phyloP scores from a whole-genome alignment of 2,329 filamentous ascomycete genomes.

The Apiospora arundinis region DNA sequence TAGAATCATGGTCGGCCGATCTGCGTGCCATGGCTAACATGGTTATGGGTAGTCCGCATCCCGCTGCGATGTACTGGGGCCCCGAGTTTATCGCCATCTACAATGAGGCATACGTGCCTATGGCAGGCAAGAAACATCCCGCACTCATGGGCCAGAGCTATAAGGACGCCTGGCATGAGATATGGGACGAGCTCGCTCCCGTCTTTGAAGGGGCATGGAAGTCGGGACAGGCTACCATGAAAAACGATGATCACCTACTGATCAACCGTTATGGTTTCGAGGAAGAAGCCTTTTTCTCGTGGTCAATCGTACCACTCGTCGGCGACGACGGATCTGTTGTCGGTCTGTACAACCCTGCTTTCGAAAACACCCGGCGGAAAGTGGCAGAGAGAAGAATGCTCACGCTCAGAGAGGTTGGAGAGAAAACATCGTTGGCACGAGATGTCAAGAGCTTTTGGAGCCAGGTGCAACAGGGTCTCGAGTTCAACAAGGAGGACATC shows the following conservation, averaged over 20 bases:
- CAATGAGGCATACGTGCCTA: conserved; percentile 72
- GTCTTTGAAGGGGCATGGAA: conserved; percentile 71
- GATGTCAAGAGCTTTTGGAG: conserved; percentile 78
- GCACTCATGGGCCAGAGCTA: conserved; percentile 76
- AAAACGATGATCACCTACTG: conserved; percentile 80
- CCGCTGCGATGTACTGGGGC: conserved; percentile 82
- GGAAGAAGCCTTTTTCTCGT: conserved; percentile 84
- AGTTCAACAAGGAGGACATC: conserved; percentile 76
- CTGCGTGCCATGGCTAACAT: conserved; percentile 81
- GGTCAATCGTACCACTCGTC: conserved; percentile 80
- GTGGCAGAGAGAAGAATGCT: conserved; percentile 83
- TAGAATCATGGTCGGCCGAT: conserved; percentile 75
- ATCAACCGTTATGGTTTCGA: conserved; percentile 72
- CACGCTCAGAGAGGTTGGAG: conserved; percentile 77
- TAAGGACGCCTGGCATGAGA: conserved; percentile 72
- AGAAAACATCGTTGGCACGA: conserved; percentile 74
- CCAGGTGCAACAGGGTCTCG: conserved; percentile 70
- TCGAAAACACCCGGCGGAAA: conserved; percentile 80
- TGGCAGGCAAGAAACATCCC: conserved; percentile 81
- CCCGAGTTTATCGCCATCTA: conserved; percentile 72
- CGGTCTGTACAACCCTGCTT: conserved; percentile 80
- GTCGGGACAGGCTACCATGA: conserved; percentile 82
- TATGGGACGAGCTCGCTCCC: conserved; percentile 74
- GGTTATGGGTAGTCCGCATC: conserved; percentile 80
- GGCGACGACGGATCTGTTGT: conserved; percentile 76